Evolutionary conservation across 148 eudicot genomes (phyloP).

Genomic region (Cornus controversa): DNA sequence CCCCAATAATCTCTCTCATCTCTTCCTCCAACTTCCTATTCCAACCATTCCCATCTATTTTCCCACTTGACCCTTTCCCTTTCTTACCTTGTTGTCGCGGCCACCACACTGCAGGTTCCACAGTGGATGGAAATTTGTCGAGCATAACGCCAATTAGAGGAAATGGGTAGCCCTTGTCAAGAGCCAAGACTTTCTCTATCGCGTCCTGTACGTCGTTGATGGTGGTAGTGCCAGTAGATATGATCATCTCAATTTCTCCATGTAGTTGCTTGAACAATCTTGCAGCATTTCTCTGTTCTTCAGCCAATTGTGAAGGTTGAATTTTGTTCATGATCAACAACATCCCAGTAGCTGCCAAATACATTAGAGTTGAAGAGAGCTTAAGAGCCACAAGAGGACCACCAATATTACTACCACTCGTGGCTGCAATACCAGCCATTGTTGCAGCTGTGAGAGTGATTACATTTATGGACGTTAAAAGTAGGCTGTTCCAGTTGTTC

Average conservation of each 20-base stretch:
- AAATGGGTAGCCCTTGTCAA: constrained; percentile 46
- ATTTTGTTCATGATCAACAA: constrained; percentile 39
- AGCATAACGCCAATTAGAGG: constrained; percentile 48
- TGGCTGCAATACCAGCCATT: constrained; percentile 7
- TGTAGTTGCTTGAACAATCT: constrained; percentile 31
- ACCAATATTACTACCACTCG: background rate
- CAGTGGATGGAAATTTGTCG: constrained; percentile 34
- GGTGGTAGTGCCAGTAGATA: background rate
- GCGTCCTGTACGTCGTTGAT: constrained; percentile 24
- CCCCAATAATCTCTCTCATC: constrained; percentile 31
- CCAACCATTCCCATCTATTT: constrained; percentile 31
- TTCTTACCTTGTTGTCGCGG: constrained; percentile 10
- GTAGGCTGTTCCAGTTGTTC: constrained; percentile 37
- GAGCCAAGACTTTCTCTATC: constrained; percentile 31
- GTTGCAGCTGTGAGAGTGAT: constrained; percentile 11
- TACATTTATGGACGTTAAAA: constrained; percentile 27
- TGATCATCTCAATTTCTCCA: background rate
- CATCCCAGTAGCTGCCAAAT: constrained; percentile 27
- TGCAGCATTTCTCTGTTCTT: constrained; percentile 44
- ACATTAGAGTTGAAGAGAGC: constrained; percentile 28
- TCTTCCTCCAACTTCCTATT: constrained; percentile 42
- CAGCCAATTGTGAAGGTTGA: constrained; percentile 46
- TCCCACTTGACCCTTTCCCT: background rate
- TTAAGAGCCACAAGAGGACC: constrained; percentile 15
- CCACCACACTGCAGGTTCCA: constrained; percentile 44